A percentile compares a stretch with the other conserved stretches of the same genome.
phyloP scores from a whole-genome alignment of 768 basidiomycete genomes.

The Termitomyces sp. region DNA sequence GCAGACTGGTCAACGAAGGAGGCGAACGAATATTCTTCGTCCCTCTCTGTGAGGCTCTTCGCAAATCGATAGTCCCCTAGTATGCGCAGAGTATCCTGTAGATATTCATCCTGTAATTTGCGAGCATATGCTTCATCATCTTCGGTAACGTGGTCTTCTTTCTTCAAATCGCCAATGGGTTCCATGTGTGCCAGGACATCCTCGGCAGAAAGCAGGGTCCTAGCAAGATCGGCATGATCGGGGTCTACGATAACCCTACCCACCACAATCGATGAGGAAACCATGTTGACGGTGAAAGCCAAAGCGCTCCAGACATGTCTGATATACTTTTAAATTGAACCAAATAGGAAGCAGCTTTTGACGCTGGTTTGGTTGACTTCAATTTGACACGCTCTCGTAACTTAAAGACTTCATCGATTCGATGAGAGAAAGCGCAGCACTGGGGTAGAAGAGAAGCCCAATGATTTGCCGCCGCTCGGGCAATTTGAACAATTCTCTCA shows the following conservation, averaged over 20 bases:
- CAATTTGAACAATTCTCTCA: no score
- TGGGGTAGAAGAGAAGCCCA: neutral
- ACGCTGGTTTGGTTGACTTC: neutral
- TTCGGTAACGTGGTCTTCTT: constrained; percentile 26
- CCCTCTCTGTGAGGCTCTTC: constrained; percentile 35
- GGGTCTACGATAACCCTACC: constrained; percentile 10
- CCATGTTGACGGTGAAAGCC: constrained; percentile 1
- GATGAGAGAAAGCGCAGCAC: neutral
- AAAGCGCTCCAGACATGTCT: neutral
- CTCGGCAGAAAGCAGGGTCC: constrained; percentile 35
- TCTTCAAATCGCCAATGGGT: constrained; percentile 31
- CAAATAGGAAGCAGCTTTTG: neutral
- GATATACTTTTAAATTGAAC: neutral
- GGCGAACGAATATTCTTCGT: constrained; percentile 29
- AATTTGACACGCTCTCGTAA: neutral
- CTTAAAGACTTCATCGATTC: neutral
- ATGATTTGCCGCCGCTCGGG: no score
- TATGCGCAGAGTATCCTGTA: constrained; percentile 23
- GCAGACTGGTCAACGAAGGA: constrained; percentile 32
- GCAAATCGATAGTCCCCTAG: constrained; percentile 38
- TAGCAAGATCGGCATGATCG: constrained; percentile 28
- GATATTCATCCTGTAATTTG: constrained; percentile 33
- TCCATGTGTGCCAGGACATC: constrained; percentile 40
- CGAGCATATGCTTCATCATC: constrained; percentile 37
- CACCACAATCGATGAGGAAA: constrained; percentile 5